Conservation (phyloP, 2,329 filamentous ascomycete species). For the Botrytis cinerea region DNA sequence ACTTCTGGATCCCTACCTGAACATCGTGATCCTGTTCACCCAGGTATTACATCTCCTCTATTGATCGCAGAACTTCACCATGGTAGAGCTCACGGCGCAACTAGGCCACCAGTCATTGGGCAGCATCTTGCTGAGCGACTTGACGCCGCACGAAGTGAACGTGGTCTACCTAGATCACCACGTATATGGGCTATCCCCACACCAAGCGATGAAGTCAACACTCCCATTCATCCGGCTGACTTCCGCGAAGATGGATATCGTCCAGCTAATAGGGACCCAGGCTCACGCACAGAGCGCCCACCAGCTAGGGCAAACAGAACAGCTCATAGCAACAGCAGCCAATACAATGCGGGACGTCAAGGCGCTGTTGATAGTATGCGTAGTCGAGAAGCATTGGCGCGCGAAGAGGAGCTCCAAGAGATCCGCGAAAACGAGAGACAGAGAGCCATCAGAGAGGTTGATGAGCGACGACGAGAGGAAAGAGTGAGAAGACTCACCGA, state of each 20-base stretch:
- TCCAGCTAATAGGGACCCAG: not conserved
- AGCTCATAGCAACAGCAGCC: not conserved
- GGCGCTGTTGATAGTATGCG: not conserved
- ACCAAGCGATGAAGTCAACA: not conserved
- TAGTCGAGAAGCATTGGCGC: not conserved
- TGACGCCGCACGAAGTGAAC: not conserved
- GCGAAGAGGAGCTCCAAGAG: not conserved
- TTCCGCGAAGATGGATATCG: not conserved
- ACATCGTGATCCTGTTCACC: not conserved
- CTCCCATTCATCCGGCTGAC: not conserved
- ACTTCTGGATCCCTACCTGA: not conserved
- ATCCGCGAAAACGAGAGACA: not conserved
- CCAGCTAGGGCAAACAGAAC: not conserved
- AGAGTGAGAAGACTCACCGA: not conserved
- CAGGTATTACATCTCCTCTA: not conserved
- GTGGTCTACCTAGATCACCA: not conserved
- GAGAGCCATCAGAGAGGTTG: not conserved
- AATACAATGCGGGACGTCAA: not conserved
- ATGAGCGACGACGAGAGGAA: not conserved
- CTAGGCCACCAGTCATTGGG: not conserved
- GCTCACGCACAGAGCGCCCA: not conserved
- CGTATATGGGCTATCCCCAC: not conserved
- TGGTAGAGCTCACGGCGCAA: not conserved
- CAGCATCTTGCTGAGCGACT: not conserved
- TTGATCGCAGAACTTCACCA: not conserved